Evolutionary conservation across 176 grass and related monocot genomes (phyloP).

Genomic region (Oryza punctata): DNA sequence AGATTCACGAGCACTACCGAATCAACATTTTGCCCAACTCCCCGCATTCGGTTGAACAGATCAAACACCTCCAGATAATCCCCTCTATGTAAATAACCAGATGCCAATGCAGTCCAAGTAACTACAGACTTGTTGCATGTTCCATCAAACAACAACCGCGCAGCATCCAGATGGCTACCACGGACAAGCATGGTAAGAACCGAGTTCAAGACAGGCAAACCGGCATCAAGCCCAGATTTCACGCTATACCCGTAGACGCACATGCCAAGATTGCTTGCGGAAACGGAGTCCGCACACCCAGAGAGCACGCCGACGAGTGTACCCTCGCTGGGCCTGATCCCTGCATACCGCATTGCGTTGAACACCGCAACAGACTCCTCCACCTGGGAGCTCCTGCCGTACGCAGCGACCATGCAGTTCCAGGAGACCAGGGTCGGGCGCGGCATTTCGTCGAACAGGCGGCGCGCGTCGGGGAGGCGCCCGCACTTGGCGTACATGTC

Average conservation of each 20-base stretch:
- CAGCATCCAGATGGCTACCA: conserved; percentile 20
- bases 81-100: conserved; percentile 37
- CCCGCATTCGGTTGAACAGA: conserved; percentile 48
- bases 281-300: conserved; percentile 11
- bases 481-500: conserved; percentile 70
- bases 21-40: conserved; percentile 25
- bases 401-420: conserved; percentile 63
- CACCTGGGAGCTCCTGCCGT: conserved; percentile 24
- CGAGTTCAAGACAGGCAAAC: conserved; percentile 48
- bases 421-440: conserved; percentile 48
- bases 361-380: conserved; percentile 39
- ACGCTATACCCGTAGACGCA: conserved; percentile 45
- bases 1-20: conserved; percentile 49
- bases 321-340: conserved; percentile 33
- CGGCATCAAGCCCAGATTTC: conserved; percentile 46
- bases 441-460: conserved; percentile 64
- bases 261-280: conserved; percentile 27
- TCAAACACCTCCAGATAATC: conserved; percentile 45
- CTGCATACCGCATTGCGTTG: conserved; percentile 37
- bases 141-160: conserved; percentile 38
- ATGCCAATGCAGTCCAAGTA: conserved; percentile 61
- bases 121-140: conserved; percentile 51
- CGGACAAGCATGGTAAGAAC: conserved; percentile 53
- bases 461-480: conserved; percentile 43
- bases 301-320: conserved; percentile 52